Percentiles rank a stretch among this genome's conserved stretches.
These are phyloP conservation scores for Plasmodium knowlesi DNA, from an alignment of 169 alveolate species.

Conservation along the genomic window DNA sequence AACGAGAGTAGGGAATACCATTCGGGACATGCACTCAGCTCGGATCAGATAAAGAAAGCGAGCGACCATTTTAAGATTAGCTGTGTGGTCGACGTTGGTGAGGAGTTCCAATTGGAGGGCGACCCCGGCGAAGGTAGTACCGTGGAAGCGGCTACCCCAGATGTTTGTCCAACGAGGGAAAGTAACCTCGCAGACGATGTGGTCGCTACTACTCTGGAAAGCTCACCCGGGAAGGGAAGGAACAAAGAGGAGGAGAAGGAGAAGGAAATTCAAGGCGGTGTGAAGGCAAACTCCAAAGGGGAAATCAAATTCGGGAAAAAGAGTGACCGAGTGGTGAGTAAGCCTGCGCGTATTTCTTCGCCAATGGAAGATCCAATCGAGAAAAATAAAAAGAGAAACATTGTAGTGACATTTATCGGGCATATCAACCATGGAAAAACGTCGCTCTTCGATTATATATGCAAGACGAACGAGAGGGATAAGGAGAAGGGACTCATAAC, in stretches of 20 bases:
- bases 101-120: background rate
- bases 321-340: background rate
- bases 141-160: background rate
- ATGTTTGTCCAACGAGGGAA: background rate
- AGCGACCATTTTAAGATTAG: slow-evolving; percentile 32
- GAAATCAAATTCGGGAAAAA: background rate
- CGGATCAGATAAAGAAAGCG: slow-evolving; percentile 31
- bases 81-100: background rate
- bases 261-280: background rate
- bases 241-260: background rate
- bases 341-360: background rate
- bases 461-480: slow-evolving; percentile 82
- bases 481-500: slow-evolving; percentile 93
- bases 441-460: slow-evolving; percentile 90
- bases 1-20: slow-evolving; percentile 42
- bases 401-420: slow-evolving; percentile 96
- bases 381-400: slow-evolving; percentile 87
- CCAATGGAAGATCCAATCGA: slow-evolving; percentile 81
- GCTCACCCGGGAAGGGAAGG: background rate
- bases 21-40: background rate
- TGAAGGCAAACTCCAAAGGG: background rate
- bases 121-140: no score
- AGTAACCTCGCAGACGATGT: background rate
- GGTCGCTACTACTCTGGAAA: background rate
- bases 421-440: slow-evolving; percentile 99